These are phyloP conservation scores for Suhomyces bolitotheri DNA, from an alignment of 1,139 yeast species.

Conservation along the genomic window DNA sequence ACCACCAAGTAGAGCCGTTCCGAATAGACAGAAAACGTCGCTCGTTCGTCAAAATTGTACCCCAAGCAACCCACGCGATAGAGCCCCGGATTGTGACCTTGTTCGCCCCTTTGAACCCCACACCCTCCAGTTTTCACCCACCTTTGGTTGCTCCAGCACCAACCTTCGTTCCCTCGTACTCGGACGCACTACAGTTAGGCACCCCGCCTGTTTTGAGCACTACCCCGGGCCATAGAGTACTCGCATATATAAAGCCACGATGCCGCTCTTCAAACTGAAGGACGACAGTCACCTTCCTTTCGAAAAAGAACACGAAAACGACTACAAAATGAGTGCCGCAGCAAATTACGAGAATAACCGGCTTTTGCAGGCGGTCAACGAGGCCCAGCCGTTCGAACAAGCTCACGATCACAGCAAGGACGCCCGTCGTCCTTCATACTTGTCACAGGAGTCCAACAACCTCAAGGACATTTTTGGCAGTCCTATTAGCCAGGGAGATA, in stretches of 20 bases:
- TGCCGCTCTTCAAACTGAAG: conserved; percentile 10
- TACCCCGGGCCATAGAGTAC: conserved; percentile 1
- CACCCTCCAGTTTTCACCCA: too few relatives aligned
- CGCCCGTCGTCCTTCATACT: conserved; percentile 28
- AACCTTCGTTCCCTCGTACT: too few relatives aligned
- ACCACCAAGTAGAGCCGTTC: not conserved
- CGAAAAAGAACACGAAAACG: conserved; percentile 17
- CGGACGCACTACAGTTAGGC: too few relatives aligned
- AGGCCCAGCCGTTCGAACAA: conserved; percentile 93
- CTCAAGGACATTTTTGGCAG: conserved; percentile 84
- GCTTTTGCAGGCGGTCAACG: conserved; percentile 84
- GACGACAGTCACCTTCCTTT: conserved; percentile 7
- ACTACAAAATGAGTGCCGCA: conserved; percentile 56
- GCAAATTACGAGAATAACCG: conserved; percentile 70
- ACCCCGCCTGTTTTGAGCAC: conserved; percentile 12
- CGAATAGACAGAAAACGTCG: not conserved
- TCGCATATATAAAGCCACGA: conserved; percentile 9
- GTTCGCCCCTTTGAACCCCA: too few relatives aligned
- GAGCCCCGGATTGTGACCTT: too few relatives aligned
- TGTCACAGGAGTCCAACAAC: conserved; percentile 32
- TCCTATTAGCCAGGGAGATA: conserved; percentile 71
- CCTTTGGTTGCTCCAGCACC: too few relatives aligned
- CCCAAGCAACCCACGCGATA: too few relatives aligned
- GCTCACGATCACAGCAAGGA: conserved; percentile 49
- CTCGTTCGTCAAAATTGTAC: too few relatives aligned